Base-by-base conservation (phyloP, 495 filamentous ascomycete species). In the Penicillium roqueforti region DNA sequence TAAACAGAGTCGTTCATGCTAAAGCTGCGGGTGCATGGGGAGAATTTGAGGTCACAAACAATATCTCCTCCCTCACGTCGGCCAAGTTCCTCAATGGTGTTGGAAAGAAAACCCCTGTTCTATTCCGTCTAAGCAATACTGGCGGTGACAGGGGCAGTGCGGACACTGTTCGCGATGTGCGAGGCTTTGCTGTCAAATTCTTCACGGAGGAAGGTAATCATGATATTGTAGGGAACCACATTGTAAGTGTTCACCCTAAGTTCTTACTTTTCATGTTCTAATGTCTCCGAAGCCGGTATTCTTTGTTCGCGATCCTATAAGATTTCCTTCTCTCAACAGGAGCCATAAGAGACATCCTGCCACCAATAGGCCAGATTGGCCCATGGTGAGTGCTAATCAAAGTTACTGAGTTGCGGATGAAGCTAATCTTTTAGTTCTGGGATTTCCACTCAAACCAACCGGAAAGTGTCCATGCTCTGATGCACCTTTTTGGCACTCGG, bases 141-240 rank as follows among this genome's bases (percentile, higher is more conserved):
- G 81, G 75, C 49, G 76, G 76, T 20, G 83, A 84, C 59, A 73
- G 75, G 43, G 85, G 83, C 8, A 83, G 79, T 14, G 61, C 81
- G 23, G 86, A 87, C 41, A 77, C 72, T 4, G 75, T 79, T 1
- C 76, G 85, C 1, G 84, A 88, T 62, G 78, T 83, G 19, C 68
- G 81, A 47, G 86, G 85, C 3, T 85, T 84, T 55, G 75, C 84
- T 5, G 65, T 85, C 63, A 88, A 88, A 67, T 84, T 90, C 71
- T 86, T 83, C 58, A 89, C 87, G 2, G 71, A 86, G 8, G 83
- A 92, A 58, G 87, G 86, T 4, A 88, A 89, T 54, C 85, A 79
- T 71, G 87, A 89, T 44, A 78, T 76, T 62, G 83, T 86, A 3
- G 76, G 73, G 53, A 82, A 83, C 60, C 77, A 83, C 63, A 79